These are phyloP conservation scores for Syzygium jambos DNA, from an alignment of 345 rosid genomes.

Conservation along the genomic window DNA sequence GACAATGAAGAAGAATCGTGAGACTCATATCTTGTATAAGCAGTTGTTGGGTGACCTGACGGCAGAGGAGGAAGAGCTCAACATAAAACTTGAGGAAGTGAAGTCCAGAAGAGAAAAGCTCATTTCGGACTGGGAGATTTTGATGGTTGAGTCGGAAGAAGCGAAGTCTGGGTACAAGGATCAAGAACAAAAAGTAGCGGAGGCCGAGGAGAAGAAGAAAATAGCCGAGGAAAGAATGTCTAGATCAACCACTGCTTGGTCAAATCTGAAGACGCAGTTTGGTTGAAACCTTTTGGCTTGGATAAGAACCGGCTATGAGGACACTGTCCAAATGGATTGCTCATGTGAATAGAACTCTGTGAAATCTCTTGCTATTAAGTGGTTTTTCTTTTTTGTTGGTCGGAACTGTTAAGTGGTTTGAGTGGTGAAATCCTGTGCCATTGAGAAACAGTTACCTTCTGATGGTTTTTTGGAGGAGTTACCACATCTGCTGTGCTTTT, in stretches of 20 bases:
- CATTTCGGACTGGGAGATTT: not conserved
- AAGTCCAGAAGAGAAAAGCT: not conserved
- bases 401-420: not conserved
- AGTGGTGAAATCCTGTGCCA: not conserved
- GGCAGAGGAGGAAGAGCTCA: not conserved
- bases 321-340: not conserved
- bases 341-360: not conserved
- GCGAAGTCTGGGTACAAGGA: not conserved
- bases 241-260: constrained; percentile 1
- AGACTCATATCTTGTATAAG: not conserved
- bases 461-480: not conserved
- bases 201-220: constrained; percentile 4
- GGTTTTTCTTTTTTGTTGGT: no score
- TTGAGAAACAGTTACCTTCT: not conserved
- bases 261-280: not conserved
- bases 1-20: constrained; percentile 1
- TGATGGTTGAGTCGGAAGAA: not conserved
- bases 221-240: constrained; percentile 7
- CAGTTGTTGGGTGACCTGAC: not conserved
- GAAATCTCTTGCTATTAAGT: not conserved
- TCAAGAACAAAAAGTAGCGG: not conserved
- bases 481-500: not conserved
- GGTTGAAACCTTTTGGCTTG: not conserved
- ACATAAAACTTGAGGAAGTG: not conserved
- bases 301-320: not conserved